Evolutionary conservation across 306 rosid genomes (phyloP).

Genomic region (Prunus armeniaca): DNA sequence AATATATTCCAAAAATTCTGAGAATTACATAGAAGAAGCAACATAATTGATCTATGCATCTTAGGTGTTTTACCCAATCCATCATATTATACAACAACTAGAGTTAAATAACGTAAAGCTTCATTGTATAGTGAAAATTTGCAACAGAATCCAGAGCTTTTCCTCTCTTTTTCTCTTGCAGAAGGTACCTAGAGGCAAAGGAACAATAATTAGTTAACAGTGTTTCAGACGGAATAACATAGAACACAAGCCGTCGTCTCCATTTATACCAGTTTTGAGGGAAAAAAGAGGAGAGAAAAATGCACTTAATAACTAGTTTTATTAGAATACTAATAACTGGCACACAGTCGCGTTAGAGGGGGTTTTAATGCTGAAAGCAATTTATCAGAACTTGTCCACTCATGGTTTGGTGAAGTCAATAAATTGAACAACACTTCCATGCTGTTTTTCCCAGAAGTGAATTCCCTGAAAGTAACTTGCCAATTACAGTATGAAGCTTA

Average conservation of each 20-base stretch:
- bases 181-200: conserved; percentile 66
- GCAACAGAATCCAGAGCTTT: conserved; percentile 94
- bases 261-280: neutral
- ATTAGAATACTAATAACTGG: conserved; percentile 41
- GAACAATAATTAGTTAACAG: conserved; percentile 10
- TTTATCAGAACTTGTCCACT: conserved; percentile 63
- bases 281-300: neutral
- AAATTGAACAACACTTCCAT: conserved; percentile 72
- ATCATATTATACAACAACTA: neutral
- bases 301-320: neutral
- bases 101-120: conserved; percentile 56
- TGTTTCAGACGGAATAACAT: neutral
- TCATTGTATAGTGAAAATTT: conserved; percentile 97
- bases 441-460: conserved; percentile 57
- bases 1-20: too few relatives aligned
- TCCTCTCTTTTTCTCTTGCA: conserved; percentile 96
- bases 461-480: conserved; percentile 44
- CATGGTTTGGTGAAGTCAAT: conserved; percentile 63
- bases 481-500: conserved; percentile 32
- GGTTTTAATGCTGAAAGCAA: conserved; percentile 48
- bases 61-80: neutral
- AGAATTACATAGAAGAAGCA: too few relatives aligned
- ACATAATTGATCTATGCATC: conserved; percentile 17
- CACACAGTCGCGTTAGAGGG: conserved; percentile 71
- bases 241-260: conserved; percentile 7